Evolutionary conservation across 169 alveolate species (phyloP).

Genomic region (Cryptosporidium ryanae): DNA sequence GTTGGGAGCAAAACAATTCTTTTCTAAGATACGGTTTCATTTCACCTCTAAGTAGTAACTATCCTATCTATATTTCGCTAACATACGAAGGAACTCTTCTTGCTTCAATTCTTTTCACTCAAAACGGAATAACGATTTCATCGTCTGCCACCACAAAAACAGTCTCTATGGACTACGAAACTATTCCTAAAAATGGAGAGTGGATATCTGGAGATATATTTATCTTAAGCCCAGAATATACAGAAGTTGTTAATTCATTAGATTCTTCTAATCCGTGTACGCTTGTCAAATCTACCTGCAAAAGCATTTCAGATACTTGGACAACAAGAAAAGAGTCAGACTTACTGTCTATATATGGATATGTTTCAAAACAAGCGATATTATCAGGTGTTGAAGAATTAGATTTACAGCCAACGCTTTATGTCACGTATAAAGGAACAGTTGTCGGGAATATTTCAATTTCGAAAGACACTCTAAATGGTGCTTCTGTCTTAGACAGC

Average conservation of each 20-base stretch:
- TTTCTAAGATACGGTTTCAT: conserved; percentile 63
- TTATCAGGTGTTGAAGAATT: conserved; percentile 20
- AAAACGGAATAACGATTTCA: conserved; percentile 25
- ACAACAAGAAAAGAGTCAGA: background rate
- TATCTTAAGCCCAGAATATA: conserved; percentile 15
- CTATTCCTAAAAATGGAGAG: conserved; percentile 21
- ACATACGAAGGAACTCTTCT: conserved; percentile 5
- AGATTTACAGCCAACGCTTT: conserved; percentile 23
- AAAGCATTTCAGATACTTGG: conserved; percentile 21
- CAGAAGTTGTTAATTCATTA: background rate
- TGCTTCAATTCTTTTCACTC: conserved; percentile 40
- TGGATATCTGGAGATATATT: conserved; percentile 72
- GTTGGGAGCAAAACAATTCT: conserved; percentile 19
- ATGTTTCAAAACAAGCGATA: conserved; percentile 8
- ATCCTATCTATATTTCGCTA: conserved; percentile 40
- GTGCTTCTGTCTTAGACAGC: conserved; percentile 42
- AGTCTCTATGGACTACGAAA: background rate
- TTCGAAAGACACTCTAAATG: conserved; percentile 8
- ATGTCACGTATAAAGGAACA: conserved; percentile 36
- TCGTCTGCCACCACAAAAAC: conserved; percentile 8
- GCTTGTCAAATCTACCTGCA: conserved; percentile 16
- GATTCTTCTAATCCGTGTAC: conserved; percentile 16
- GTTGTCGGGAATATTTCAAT: conserved; percentile 5
- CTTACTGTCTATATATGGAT: conserved; percentile 28
- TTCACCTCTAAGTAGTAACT: conserved; percentile 18